These are phyloP conservation scores for Alnus glutinosa DNA, from an alignment of 306 rosid genomes.

Conservation along the genomic window DNA sequence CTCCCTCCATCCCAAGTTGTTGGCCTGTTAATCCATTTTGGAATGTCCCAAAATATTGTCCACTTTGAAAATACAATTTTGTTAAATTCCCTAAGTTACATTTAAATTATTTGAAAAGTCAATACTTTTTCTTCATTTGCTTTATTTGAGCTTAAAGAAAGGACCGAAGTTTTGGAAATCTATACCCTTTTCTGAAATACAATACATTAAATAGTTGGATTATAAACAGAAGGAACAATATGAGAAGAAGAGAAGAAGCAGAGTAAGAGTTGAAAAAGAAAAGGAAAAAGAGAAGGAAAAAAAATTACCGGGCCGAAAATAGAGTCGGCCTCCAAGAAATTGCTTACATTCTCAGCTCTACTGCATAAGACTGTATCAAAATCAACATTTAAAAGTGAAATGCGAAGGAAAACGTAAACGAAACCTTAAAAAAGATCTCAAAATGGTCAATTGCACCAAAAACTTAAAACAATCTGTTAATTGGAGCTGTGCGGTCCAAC, in stretches of 20 bases:
- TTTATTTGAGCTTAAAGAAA: neutral
- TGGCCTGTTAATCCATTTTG: neutral
- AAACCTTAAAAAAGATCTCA: neutral
- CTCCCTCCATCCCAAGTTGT: neutral
- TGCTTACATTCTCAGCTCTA: constrained; percentile 90
- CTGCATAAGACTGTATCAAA: constrained; percentile 65
- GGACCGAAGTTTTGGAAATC: neutral
- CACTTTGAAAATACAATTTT: too few relatives aligned
- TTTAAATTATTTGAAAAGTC: too few relatives aligned
- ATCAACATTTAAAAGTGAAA: constrained; percentile 5
- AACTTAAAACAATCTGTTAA: neutral
- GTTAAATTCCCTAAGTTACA: too few relatives aligned
- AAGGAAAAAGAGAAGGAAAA: neutral
- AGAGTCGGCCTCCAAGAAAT: constrained; percentile 80
- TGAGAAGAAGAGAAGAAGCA: constrained; percentile 6
- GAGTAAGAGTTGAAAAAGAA: neutral
- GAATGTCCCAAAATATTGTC: neutral
- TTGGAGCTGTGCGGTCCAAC: neutral
- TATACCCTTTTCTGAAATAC: neutral
- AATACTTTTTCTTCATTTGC: too few relatives aligned
- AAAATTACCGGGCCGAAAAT: constrained; percentile 75
- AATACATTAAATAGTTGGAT: neutral
- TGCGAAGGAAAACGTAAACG: neutral
- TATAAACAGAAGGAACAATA: neutral
- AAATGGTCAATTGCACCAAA: neutral